Conservation (phyloP, 768 basidiomycete species). For the Kwoniella shandongensis region DNA sequence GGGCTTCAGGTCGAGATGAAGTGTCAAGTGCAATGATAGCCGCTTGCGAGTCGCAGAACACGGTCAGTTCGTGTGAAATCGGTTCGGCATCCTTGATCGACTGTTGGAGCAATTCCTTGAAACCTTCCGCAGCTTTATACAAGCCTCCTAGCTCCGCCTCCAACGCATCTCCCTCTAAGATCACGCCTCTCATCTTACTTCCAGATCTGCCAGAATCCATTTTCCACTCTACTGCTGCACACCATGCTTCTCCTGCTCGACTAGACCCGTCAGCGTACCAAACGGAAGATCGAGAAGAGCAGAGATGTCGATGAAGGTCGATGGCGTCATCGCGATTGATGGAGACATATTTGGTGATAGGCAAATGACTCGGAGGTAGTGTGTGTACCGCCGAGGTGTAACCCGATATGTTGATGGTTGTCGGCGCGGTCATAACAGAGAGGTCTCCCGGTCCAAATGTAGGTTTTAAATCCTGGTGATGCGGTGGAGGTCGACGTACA, state of each 20-base stretch:
- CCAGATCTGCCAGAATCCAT: constrained; percentile 33
- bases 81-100: constrained; percentile 35
- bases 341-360: constrained; percentile 41
- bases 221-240: constrained; percentile 52
- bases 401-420: constrained; percentile 30
- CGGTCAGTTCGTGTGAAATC: constrained; percentile 43
- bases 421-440: constrained; percentile 30
- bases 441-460: constrained; percentile 14
- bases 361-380: constrained; percentile 41
- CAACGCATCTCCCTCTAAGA: constrained; percentile 42
- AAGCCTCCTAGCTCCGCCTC: constrained; percentile 50
- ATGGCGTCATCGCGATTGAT: constrained; percentile 39
- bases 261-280: constrained; percentile 48
- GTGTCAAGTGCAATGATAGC: constrained; percentile 51
- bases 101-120: constrained; percentile 34
- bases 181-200: constrained; percentile 45
- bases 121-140: constrained; percentile 50
- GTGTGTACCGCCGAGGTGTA: constrained; percentile 35
- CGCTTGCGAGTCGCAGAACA: constrained; percentile 51
- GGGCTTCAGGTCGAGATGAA: constrained; percentile 41
- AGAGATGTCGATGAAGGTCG: constrained; percentile 40
- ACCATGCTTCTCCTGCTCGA: constrained; percentile 50
- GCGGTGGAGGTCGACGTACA: not conserved
- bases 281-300: constrained; percentile 23
- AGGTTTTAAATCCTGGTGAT: not conserved